Evolutionary conservation across 106 monocot genomes (phyloP).

Genomic region (Platanthera guangdongensis): DNA sequence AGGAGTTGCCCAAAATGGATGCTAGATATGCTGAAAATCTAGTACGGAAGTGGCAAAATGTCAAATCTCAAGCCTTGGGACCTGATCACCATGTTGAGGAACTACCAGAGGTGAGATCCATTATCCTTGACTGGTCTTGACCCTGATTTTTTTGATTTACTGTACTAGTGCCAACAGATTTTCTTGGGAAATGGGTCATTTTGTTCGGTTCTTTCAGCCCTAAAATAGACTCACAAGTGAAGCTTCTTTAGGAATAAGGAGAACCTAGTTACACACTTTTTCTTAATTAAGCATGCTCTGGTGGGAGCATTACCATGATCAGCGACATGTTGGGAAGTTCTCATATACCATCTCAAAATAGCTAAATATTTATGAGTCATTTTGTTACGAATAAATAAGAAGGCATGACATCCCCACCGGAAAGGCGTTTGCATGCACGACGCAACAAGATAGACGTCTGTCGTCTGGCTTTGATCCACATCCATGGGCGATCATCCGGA

Average conservation of each 20-base stretch:
- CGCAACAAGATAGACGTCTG: too few species aligned
- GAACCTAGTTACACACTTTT: not conserved
- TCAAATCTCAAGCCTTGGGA: conserved; percentile 81
- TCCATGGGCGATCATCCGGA: too few species aligned
- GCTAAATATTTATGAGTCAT: too few species aligned
- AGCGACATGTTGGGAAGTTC: too few species aligned
- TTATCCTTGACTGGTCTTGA: not conserved
- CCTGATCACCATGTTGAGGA: conserved; percentile 44
- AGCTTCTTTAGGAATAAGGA: not conserved
- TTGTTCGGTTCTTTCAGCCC: not conserved
- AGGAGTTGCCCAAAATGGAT: conserved; percentile 69
- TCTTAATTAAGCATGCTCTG: not conserved
- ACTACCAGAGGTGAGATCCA: conserved; percentile 53
- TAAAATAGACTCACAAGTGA: not conserved
- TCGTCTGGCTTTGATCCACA: too few species aligned
- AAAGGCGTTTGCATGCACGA: too few species aligned
- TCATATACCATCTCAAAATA: too few species aligned
- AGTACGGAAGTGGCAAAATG: conserved; percentile 80
- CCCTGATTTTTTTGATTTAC: not conserved
- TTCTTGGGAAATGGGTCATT: not conserved
- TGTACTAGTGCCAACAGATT: not conserved
- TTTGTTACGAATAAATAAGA: too few species aligned
- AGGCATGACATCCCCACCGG: too few species aligned
- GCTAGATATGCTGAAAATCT: conserved; percentile 64
- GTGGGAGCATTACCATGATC: too few species aligned